A percentile compares a stretch with the other conserved stretches of the same genome.
These are phyloP conservation scores for Chalciporus piperatus DNA, from an alignment of 768 basidiomycete species.

Conservation along the genomic window DNA sequence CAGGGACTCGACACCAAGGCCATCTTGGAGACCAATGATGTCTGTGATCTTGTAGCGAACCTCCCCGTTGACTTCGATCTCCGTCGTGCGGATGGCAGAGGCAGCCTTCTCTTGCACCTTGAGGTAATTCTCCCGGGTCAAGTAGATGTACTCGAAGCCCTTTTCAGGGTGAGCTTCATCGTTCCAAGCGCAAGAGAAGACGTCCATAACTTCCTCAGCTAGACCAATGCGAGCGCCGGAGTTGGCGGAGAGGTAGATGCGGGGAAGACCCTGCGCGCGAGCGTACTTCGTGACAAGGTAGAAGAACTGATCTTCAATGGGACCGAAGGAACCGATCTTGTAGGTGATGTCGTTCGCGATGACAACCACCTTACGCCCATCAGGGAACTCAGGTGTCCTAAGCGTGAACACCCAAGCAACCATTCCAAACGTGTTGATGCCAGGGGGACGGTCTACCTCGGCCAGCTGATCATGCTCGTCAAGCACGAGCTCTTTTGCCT, in stretches of 20 bases:
- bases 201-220: conserved; percentile 83
- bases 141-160: conserved; percentile 93
- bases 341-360: conserved; percentile 98
- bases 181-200: conserved; percentile 93
- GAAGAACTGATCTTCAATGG: conserved; percentile 94
- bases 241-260: conserved; percentile 98
- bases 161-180: conserved; percentile 83
- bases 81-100: conserved; percentile 73
- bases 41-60: conserved; percentile 91
- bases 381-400: conserved; percentile 87
- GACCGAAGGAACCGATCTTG: conserved; percentile 98
- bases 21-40: conserved; percentile 96
- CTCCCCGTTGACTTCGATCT: conserved; percentile 86
- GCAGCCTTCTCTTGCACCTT: conserved; percentile 85
- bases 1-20: conserved; percentile 93
- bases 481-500: conserved; percentile 86
- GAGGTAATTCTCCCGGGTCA: conserved; percentile 88
- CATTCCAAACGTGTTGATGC: conserved; percentile 96
- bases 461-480: conserved; percentile 90
- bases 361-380: conserved; percentile 83
- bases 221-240: conserved; percentile 96
- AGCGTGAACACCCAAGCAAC: conserved; percentile 96
- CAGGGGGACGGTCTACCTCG: conserved; percentile 89
- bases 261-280: conserved; percentile 81
- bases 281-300: conserved; percentile 93